Base-by-base conservation (phyloP, 2,329 filamentous ascomycete genomes). In the Diaporthe ampelina region DNA sequence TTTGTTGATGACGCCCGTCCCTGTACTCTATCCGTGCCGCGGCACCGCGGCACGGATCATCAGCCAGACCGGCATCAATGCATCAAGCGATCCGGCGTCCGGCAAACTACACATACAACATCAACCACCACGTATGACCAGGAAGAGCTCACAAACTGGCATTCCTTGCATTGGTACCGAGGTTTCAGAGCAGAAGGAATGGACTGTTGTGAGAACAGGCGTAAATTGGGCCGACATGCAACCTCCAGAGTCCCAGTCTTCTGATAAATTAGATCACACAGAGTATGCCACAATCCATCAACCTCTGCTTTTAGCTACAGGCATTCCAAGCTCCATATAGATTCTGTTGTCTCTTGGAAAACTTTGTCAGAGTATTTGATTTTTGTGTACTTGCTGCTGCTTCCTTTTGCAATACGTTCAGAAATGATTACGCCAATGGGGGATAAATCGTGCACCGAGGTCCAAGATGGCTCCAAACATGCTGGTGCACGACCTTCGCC, bases 81-180 rank as follows among this genome's bases (percentile, higher is more conserved):
- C 59, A 2, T 32, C 6, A 29, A 63, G 59, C 59, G 45, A 63
- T 63, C 59, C 59, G 59, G 59, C 59, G 37, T 63, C 59, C 59
- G 59, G 40, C 4, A 24, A 48, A 17, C 37, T 63, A 13, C 13
- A 26, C 15, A 15, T n/a, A 61, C 24, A 5, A 61, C 29, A 43
- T 13, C 1, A 17, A 5, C n/a, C 11, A 43, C 15, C 19, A 21
- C 29, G 13, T 8, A 9, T 61, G 37, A 24, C 8, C 58, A 29
- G 37, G 17, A 19, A 63, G 8, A 48, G 40, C 17, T 21, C 40
- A 63, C 24, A 45, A 11, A 32, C 17, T 17, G 21, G 24, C 59
- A 32, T n/a, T 24, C 40, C 9, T 17, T 61, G 24, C 21, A 1
- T 26, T 3, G 11, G n/a, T 7, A 5, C n/a, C 19, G 24, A 61